A percentile compares a stretch with the other conserved stretches of the same genome.
These are phyloP conservation scores for Prunus salicina DNA, from an alignment of 306 rosid species.

Conservation along the genomic window DNA sequence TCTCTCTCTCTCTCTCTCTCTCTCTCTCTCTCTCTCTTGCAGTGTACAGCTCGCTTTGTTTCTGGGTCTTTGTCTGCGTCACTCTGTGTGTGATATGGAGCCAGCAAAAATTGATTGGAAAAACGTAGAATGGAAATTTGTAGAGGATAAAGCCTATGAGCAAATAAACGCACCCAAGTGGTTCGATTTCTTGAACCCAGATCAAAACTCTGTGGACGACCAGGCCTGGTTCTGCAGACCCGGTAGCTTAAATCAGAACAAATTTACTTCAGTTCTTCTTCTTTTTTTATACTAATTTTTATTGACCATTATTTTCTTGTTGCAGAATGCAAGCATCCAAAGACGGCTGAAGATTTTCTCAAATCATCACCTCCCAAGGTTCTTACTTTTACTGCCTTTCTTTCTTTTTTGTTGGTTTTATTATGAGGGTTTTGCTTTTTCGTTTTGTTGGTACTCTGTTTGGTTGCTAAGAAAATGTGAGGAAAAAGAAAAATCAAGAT, in stretches of 20 bases:
- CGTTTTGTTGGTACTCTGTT: conserved; percentile 1
- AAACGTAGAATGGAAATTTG: conserved; percentile 71
- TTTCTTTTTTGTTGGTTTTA: background rate
- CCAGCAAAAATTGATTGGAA: conserved; percentile 97
- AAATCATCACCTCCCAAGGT: conserved; percentile 81
- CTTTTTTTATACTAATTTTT: background rate
- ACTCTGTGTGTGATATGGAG: conserved; percentile 49
- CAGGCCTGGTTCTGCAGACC: conserved; percentile 90
- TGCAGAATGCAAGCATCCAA: conserved; percentile 90
- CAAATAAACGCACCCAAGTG: conserved; percentile 90
- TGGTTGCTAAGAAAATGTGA: conserved; percentile 10
- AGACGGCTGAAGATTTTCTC: conserved; percentile 75
- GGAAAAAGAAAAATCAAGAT: conserved; percentile 17
- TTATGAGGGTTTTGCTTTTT: conserved; percentile 2
- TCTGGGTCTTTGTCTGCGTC: background rate
- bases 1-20: background rate
- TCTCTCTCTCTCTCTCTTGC: background rate
- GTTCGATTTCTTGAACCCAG: conserved; percentile 74
- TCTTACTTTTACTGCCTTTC: background rate
- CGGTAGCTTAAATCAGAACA: conserved; percentile 30
- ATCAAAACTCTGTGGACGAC: conserved; percentile 39
- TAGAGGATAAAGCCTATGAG: conserved; percentile 71
- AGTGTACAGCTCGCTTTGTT: background rate
- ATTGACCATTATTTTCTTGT: conserved; percentile 9
- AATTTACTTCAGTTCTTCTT: background rate